Conservation (phyloP, 1,284 basidiomycete genomes). For the Ganoderma multipileum region DNA sequence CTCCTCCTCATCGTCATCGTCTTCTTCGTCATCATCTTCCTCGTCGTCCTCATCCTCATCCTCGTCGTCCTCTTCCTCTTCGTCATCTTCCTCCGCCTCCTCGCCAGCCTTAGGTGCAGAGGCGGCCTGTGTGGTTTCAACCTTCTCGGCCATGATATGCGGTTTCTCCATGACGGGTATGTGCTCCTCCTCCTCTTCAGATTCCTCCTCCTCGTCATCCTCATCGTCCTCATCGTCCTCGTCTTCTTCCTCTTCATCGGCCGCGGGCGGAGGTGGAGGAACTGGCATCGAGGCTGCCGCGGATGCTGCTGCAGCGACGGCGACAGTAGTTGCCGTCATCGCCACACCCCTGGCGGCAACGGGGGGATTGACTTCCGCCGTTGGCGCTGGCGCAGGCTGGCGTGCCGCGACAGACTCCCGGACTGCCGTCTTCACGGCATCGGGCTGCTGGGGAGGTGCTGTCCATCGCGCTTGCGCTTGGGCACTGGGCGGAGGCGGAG, state of each 20-base stretch:
- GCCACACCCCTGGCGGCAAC: neutral
- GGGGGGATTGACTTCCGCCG: neutral
- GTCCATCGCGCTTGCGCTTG: neutral
- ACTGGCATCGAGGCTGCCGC: neutral
- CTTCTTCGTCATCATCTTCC: neutral
- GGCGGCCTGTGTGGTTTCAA: neutral
- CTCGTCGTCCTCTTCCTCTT: conserved; percentile 6
- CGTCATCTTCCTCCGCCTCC: conserved; percentile 3
- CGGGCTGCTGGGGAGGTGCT: neutral
- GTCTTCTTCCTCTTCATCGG: conserved; percentile 14
- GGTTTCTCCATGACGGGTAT: conserved; percentile 6
- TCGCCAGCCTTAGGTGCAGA: neutral
- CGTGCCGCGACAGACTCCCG: conserved; percentile 8
- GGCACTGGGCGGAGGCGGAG: neutral
- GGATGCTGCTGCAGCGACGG: neutral
- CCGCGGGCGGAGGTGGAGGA: neutral
- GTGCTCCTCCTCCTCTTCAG: conserved; percentile 18
- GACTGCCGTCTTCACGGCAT: neutral
- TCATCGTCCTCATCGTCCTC: conserved; percentile 16
- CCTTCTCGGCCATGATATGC: conserved; percentile 6
- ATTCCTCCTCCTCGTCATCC: conserved; percentile 12
- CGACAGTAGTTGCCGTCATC: neutral
- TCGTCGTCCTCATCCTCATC: conserved; percentile 1
- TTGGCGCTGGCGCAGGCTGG: neutral
- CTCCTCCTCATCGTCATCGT: conserved; percentile 1